Conservation (phyloP, 2,329 filamentous ascomycete genomes). For the Botrytis paeoniae region DNA sequence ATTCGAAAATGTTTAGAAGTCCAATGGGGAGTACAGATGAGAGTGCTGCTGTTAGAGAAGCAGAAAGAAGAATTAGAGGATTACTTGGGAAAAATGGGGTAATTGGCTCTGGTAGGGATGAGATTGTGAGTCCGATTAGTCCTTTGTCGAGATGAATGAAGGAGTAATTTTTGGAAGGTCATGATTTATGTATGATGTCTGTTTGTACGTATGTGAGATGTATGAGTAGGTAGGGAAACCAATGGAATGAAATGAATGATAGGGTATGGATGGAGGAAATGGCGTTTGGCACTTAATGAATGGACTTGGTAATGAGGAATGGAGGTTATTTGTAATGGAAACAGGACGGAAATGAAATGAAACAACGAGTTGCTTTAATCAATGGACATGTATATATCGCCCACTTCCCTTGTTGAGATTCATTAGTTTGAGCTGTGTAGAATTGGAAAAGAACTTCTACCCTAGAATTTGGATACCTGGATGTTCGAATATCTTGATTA, state of each 20-base stretch:
- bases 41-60: constrained; percentile 5
- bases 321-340: background rate
- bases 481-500: background rate
- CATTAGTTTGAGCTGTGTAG: background rate
- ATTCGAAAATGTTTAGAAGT: background rate
- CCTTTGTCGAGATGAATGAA: background rate
- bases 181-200: background rate
- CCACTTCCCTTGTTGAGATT: rapidly evolving
- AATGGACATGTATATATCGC: background rate
- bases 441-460: background rate
- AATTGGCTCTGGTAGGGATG: background rate
- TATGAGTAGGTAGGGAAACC: background rate
- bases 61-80: constrained; percentile 12
- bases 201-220: background rate
- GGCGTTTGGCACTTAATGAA: background rate
- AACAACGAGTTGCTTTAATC: background rate
- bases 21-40: constrained; percentile 1
- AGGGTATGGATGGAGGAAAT: background rate
- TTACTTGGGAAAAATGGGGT: background rate
- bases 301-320: background rate
- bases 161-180: background rate
- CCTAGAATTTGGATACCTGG: background rate
- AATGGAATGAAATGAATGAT: background rate
- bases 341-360: background rate
- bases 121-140: background rate